Evolutionary conservation across 2,329 filamentous ascomycete genomes (phyloP), one percentile per base, ranked within the genome.

Genomic region (Xylaria sp.): DNA sequence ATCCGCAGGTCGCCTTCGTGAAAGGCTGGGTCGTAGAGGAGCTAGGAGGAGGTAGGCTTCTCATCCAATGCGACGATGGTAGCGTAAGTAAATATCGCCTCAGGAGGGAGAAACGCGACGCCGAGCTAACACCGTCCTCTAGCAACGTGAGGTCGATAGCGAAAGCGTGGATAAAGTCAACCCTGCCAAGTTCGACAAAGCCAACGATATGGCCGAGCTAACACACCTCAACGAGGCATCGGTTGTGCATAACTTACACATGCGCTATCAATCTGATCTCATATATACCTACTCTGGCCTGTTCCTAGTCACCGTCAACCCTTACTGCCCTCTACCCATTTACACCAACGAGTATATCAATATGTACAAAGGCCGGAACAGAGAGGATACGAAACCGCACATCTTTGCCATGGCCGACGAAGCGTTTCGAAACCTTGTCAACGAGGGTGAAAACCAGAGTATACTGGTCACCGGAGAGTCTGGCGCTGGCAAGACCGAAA

Each of bases 221-320:
- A 99, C 96, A 6, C 96, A 99, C 80, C 84, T 99, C 71, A 99
- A 99, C 81, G 96, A 99, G 82, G 93, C 95, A 25, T 98, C 96
- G 0, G 96, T 99, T 60, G 94, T 99, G 60, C 94, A 99, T 82
- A 99, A 99, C 78, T 87, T 99, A 65, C 92, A 97, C 74, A 95
- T 93, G 85, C 87, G 96, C 81, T 99, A 99, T 79, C 93, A 97
- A 80, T 88, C 96, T 52, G 96, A 99, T 81, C 83, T 99, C 69
- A 99, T 99, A 74, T 99, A 97, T 84, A 99, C 96, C 25, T 99
- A 99, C 80, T 99, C 96, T 0, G 96, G 96, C 0, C 86, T 99
- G 46, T 99, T 99, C 82, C 84, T 99, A 76, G 96, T 99, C 57
- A 97, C 97, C 0, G 92, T 99, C 70, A 99, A 99, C 78, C 96